Conservation (phyloP, 208 protist species). For the Wallacemonas collosoma region DNA sequence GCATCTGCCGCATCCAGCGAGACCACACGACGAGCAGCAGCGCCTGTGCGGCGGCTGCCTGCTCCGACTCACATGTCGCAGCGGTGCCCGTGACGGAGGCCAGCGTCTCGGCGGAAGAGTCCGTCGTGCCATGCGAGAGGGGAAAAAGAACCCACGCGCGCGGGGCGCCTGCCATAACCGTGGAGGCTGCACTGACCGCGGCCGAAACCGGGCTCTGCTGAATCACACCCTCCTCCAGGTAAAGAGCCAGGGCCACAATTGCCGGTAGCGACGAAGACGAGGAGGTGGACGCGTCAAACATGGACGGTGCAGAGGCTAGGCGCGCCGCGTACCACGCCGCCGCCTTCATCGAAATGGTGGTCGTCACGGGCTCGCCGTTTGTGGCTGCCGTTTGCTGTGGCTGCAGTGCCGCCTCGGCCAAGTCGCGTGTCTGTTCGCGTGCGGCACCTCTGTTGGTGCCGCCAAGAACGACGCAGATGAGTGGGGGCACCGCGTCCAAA, state of each 20-base stretch:
- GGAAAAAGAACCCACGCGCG: constrained; percentile 53
- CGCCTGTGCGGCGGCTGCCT: too few species aligned
- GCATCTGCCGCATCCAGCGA: constrained; percentile 39
- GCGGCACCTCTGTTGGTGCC: neutral
- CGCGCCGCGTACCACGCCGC: neutral
- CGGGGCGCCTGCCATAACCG: constrained; percentile 24
- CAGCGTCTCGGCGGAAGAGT: neutral
- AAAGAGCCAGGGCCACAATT: neutral
- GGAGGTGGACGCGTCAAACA: neutral
- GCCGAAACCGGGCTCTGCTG: neutral
- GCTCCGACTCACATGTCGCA: too few species aligned
- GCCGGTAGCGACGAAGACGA: neutral
- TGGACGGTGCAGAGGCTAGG: neutral
- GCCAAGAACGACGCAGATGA: constrained; percentile 23
- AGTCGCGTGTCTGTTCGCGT: neutral
- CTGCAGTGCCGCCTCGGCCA: neutral
- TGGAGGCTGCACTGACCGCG: neutral
- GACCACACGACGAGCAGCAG: constrained; percentile 28
- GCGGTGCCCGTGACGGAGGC: too few species aligned
- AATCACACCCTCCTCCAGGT: constrained; percentile 3
- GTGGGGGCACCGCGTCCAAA: constrained; percentile 36
- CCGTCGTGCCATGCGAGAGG: constrained; percentile 11
- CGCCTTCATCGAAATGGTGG: neutral
- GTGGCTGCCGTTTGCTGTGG: neutral
- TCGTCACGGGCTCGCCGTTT: neutral